Conservation (phyloP, 331 rosid genomes). For the Stylosanthes scabra region DNA sequence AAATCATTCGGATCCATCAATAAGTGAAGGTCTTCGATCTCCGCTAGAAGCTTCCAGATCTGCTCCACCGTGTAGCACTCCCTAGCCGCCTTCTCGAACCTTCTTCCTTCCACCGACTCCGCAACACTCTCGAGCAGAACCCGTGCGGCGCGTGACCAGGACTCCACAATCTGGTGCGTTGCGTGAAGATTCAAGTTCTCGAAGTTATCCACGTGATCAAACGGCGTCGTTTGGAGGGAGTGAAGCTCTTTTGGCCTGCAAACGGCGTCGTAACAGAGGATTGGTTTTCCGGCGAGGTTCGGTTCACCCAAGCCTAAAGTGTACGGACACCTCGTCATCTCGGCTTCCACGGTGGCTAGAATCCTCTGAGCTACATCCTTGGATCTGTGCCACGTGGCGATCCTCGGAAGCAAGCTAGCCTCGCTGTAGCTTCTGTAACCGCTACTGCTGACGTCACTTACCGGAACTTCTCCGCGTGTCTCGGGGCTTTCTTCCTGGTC, state of each 20-base stretch:
- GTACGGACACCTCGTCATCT: slow-evolving; percentile 74
- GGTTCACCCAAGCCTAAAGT: slow-evolving; percentile 85
- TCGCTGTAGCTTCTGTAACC: slow-evolving; percentile 61
- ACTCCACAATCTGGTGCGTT: slow-evolving; percentile 38
- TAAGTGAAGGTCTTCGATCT: no score
- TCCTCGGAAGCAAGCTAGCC: slow-evolving; percentile 70
- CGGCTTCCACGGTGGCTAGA: slow-evolving; percentile 62
- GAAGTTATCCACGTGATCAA: slow-evolving; percentile 58
- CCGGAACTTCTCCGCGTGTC: slow-evolving; percentile 67
- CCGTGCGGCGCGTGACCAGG: no score
- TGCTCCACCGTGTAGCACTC: no score
- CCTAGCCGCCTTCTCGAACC: no score
- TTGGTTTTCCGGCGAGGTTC: slow-evolving; percentile 68
- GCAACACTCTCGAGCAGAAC: no score
- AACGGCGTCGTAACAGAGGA: slow-evolving; percentile 69
- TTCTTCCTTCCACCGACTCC: no score
- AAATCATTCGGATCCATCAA: no score
- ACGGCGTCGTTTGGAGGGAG: slow-evolving; percentile 51
- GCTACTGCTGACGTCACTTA: slow-evolving; percentile 44
- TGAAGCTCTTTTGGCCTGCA: slow-evolving; percentile 71
- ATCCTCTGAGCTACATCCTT: slow-evolving; percentile 61
- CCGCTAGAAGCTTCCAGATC: no score
- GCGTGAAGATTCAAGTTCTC: slow-evolving; percentile 74
- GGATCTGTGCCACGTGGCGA: slow-evolving; percentile 80
- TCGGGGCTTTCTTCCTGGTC: slow-evolving; percentile 49